These are phyloP conservation scores for Eurotiales sp. DNA, from an alignment of 2,329 filamentous ascomycete species.

Conservation along the genomic window DNA sequence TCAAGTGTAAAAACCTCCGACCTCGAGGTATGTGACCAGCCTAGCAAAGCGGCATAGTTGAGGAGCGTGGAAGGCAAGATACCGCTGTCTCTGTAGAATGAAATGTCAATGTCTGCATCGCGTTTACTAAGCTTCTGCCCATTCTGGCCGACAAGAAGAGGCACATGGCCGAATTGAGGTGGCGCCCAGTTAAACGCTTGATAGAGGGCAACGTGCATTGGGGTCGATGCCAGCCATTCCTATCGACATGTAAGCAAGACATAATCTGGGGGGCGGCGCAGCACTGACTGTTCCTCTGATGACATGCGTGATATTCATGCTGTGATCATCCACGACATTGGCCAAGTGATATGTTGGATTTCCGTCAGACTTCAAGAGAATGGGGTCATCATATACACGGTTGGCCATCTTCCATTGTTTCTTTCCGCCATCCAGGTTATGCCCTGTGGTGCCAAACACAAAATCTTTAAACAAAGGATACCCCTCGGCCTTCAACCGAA, in stretches of 20 bases:
- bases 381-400: constrained; percentile 70
- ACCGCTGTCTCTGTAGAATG: constrained; percentile 53
- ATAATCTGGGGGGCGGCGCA: not conserved
- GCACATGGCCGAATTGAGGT: constrained; percentile 76
- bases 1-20: constrained; percentile 69
- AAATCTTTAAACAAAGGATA: constrained; percentile 69
- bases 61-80: constrained; percentile 62
- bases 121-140: constrained; percentile 84
- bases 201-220: constrained; percentile 72
- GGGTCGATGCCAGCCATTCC: constrained; percentile 96
- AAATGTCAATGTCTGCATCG: constrained; percentile 62
- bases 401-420: constrained; percentile 42
- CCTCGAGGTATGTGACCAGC: constrained; percentile 69
- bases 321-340: constrained; percentile 93
- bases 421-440: constrained; percentile 43
- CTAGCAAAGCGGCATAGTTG: constrained; percentile 82
- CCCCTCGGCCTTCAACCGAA: constrained; percentile 68
- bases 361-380: constrained; percentile 86
- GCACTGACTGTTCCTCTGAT: constrained; percentile 71
- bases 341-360: constrained; percentile 95
- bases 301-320: constrained; percentile 94
- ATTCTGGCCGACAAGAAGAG: constrained; percentile 65
- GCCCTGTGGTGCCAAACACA: constrained; percentile 64
- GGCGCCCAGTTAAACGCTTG: constrained; percentile 70
- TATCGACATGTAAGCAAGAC: constrained; percentile 28